These are phyloP conservation scores for Vitis vinifera DNA, from an alignment of 164 flowering plant species.

Conservation along the genomic window ASM3070453v1 NC_081818.1:27191001-27191500, in stretches of 20 bases:
- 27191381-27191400: slow-evolving; percentile 51
- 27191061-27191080: too few relatives aligned
- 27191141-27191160: background rate
- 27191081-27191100: background rate
- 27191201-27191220: background rate
- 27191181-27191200: background rate
- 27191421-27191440: slow-evolving; percentile 45
- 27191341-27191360: slow-evolving; percentile 70
- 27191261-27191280: background rate
- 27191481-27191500: slow-evolving; percentile 41
- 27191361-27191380: slow-evolving; percentile 41
- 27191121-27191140: background rate
- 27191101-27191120: background rate
- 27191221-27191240: background rate
- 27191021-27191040: too few relatives aligned
- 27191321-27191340: background rate
- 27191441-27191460: slow-evolving; percentile 22
- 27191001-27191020: too few relatives aligned
- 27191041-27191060: background rate
- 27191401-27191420: slow-evolving; percentile 14
- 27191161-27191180: background rate
- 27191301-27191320: background rate
- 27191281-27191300: background rate
- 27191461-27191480: slow-evolving; percentile 7
- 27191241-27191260: too few relatives aligned